Evolutionary conservation across 805 yeast genomes (phyloP), one percentile per base, ranked within the genome.

Genomic region (Candida caryicola): DNA sequence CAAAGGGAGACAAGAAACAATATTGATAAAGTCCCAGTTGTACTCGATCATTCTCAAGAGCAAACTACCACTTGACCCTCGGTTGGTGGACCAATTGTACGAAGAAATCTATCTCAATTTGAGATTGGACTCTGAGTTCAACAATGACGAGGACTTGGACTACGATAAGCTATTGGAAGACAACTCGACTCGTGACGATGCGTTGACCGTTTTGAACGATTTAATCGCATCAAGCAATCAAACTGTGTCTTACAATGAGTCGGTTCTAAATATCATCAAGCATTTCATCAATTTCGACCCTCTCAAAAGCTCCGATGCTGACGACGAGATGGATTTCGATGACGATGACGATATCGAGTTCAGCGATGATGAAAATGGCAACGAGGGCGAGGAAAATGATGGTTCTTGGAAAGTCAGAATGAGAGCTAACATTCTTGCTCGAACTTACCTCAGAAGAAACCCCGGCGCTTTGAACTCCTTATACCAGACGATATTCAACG

Each of bases 351-450:
- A 45, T n/a, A 41, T 43, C 10, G 44, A 35, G 19, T 57, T 59
- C 40, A 53, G 59, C 18, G 75, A 71, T n/a, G 74, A 65, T n/a
- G 81, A 75, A 8, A 76, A 69, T 19, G 65, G 64, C 17, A 56
- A 52, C 14, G 82, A 75, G 37, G 68, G 66, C 36, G 67, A 64
- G 30, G 58, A 58, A 37, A 69, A 68, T 37, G 71, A 66, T 6
- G 60, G 66, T 6, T 72, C 82, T 1, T 81, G 90, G 84, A 81
- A 76, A 45, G 59, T 85, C 14, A 64, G 93, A 42, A 63, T 76
- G 29, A 73, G 71, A 37, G 60, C 85, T 0, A 66, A 76, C 5
- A 61, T 59, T 21, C 50, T 79, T 23, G 50, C 74, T 5, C 55
- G 67, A 13, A 51, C 69, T 0, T 40, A 75, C 10, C 58, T 74